Conservation (phyloP, 2,329 filamentous ascomycete species). For the Hymenoscyphus scutula region DNA sequence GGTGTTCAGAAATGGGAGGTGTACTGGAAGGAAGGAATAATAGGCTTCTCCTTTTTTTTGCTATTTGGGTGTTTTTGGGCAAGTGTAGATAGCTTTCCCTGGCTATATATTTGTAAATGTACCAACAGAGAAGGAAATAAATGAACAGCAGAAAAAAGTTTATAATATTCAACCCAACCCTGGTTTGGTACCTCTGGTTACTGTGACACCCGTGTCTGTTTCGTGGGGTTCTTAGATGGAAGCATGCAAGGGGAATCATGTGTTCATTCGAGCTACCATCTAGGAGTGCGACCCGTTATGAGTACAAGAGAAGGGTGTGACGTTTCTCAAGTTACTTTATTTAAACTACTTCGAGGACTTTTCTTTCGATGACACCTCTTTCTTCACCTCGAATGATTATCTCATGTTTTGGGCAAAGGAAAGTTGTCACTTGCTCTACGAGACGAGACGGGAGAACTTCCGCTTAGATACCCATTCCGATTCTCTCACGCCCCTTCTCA, state of each 20-base stretch:
- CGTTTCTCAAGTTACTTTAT: neutral
- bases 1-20: neutral
- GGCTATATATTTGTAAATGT: slow-evolving; percentile 1
- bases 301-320: neutral
- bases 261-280: neutral
- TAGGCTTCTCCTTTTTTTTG: neutral
- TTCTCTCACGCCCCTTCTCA: no score
- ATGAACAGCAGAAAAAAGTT: neutral
- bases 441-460: no score
- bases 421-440: neutral
- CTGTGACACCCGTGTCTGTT: no score
- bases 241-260: slow-evolving; percentile 2
- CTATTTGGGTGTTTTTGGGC: neutral
- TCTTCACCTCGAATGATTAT: neutral
- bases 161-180: neutral
- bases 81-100: neutral
- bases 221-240: no score
- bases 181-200: neutral
- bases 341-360: no score
- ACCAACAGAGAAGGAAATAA: neutral
- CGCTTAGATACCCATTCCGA: no score
- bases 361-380: neutral
- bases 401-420: neutral
- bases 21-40: neutral
- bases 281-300: neutral